Percentiles rank a stretch among this genome's conserved stretches.
These are phyloP conservation scores for Nemania sp. DNA, from an alignment of 2,329 filamentous ascomycete species.

Conservation along the genomic window DNA sequence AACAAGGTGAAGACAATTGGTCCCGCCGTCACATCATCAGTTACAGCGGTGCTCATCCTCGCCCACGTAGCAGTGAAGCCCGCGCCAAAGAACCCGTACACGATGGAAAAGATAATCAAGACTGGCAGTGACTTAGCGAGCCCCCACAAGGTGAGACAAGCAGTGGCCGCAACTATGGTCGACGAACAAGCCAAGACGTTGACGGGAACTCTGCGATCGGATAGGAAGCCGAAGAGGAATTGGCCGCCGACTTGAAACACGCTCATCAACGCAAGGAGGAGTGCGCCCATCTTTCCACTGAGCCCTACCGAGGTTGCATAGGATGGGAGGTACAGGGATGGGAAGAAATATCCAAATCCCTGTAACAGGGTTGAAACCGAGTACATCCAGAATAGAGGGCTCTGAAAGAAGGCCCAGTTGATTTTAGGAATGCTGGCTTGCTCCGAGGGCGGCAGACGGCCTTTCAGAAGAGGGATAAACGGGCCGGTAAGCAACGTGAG, in stretches of 20 bases:
- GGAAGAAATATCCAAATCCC: slow-evolving; percentile 58
- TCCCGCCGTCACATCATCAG: slow-evolving; percentile 21
- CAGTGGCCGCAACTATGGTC: slow-evolving; percentile 50
- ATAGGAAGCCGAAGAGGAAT: slow-evolving; percentile 54
- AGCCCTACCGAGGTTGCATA: slow-evolving; percentile 49
- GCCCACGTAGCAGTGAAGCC: slow-evolving; percentile 56
- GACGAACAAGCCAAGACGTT: slow-evolving; percentile 48
- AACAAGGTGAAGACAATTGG: slow-evolving; percentile 25
- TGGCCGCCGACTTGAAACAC: slow-evolving; percentile 54
- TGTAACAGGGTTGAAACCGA: slow-evolving; percentile 54
- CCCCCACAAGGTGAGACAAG: slow-evolving; percentile 58
- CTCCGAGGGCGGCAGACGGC: slow-evolving; percentile 41
- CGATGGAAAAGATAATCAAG: slow-evolving; percentile 53
- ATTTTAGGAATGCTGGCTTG: slow-evolving; percentile 31
- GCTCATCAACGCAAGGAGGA: slow-evolving; percentile 56
- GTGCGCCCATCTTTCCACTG: slow-evolving; percentile 44
- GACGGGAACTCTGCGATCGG: slow-evolving; percentile 50
- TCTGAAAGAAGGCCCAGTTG: slow-evolving; percentile 47
- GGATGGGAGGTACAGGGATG: slow-evolving; percentile 55
- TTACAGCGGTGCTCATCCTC: slow-evolving; percentile 34
- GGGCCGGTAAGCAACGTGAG: slow-evolving; percentile 45
- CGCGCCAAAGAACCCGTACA: slow-evolving; percentile 61
- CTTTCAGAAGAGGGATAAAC: slow-evolving; percentile 46
- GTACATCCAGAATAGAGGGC: slow-evolving; percentile 56
- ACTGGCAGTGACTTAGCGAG: slow-evolving; percentile 49